phyloP scores from a whole-genome alignment of 2,329 filamentous ascomycete genomes.

The Teratosphaeria destructans region DNA sequence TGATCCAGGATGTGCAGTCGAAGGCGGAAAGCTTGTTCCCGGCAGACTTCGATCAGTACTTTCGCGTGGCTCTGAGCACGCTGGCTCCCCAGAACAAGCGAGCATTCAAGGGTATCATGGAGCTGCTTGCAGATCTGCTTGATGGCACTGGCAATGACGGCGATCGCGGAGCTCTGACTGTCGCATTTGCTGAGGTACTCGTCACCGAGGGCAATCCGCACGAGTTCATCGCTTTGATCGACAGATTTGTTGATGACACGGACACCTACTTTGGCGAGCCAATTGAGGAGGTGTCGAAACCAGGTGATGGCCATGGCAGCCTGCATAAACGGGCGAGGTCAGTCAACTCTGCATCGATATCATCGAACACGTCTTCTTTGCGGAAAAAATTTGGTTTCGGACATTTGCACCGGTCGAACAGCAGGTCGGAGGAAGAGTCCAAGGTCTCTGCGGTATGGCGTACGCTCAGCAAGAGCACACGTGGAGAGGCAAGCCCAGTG shows the following conservation, averaged over 20 bases:
- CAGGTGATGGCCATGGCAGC: constrained; percentile 2
- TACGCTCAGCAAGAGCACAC: constrained; percentile 71
- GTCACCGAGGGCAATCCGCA: constrained; percentile 67
- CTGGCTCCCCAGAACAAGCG: constrained; percentile 53
- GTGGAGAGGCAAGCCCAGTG: constrained; percentile 48
- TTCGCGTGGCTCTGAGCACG: constrained; percentile 41
- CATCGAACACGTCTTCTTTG: constrained; percentile 78
- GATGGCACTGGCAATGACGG: constrained; percentile 87
- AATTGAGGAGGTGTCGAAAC: constrained; percentile 14
- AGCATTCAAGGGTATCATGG: constrained; percentile 74
- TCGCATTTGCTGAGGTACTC: constrained; percentile 79
- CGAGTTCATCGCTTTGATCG: constrained; percentile 77
- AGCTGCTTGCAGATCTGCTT: constrained; percentile 74
- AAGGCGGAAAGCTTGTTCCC: constrained; percentile 52
- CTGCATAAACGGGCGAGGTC: constrained; percentile 44
- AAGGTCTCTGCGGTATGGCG: constrained; percentile 71
- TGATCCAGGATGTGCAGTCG: constrained; percentile 64
- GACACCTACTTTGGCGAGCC: constrained; percentile 74
- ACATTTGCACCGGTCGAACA: constrained; percentile 61
- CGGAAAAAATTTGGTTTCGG: constrained; percentile 76
- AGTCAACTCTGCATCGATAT: constrained; percentile 61
- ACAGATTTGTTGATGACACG: constrained; percentile 80
- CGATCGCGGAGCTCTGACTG: constrained; percentile 76
- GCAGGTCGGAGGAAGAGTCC: constrained; percentile 59
- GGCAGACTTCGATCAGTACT: constrained; percentile 57